Evolutionary conservation across 441 rosid genomes (phyloP).

Genomic region (Flueggea neowawraea): DNA sequence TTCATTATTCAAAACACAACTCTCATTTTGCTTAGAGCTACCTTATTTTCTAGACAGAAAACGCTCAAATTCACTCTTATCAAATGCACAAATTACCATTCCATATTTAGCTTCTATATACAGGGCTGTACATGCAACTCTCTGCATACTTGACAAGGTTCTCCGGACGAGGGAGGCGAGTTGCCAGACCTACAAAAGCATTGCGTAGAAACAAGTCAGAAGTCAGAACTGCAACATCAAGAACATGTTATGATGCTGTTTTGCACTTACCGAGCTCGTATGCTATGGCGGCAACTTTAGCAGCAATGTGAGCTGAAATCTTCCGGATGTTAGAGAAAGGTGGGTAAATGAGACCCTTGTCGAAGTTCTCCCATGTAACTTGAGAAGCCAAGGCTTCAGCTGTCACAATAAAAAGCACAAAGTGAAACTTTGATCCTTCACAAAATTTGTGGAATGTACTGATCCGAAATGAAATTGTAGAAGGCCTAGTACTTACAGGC

Average conservation of each 20-base stretch:
- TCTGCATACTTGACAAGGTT: slow-evolving; percentile 86
- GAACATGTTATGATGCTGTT: background rate
- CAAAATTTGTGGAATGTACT: too few species aligned
- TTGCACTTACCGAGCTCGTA: slow-evolving; percentile 79
- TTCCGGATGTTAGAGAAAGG: slow-evolving; percentile 86
- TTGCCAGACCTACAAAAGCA: slow-evolving; percentile 63
- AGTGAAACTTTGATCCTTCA: too few species aligned
- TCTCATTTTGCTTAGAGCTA: too few species aligned
- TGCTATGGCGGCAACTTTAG: slow-evolving; percentile 83
- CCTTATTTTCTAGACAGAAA: too few species aligned
- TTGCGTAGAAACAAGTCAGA: background rate
- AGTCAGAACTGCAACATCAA: background rate
- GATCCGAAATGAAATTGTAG: too few species aligned
- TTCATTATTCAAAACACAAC: too few species aligned
- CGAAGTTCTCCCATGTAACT: slow-evolving; percentile 55
- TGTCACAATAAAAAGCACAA: slow-evolving; percentile 27
- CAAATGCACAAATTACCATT: too few species aligned
- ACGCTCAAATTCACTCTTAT: too few species aligned
- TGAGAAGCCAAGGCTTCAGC: slow-evolving; percentile 93
- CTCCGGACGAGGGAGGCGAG: slow-evolving; percentile 83
- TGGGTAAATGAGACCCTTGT: slow-evolving; percentile 84
- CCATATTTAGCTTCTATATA: slow-evolving; percentile 50
- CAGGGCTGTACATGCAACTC: slow-evolving; percentile 95
- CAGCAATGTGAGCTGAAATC: slow-evolving; percentile 91
- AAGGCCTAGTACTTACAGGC: slow-evolving; percentile 63